Base-by-base conservation (phyloP, 2,329 filamentous ascomycete genomes). In the Pseudocercospora eumusae region DNA sequence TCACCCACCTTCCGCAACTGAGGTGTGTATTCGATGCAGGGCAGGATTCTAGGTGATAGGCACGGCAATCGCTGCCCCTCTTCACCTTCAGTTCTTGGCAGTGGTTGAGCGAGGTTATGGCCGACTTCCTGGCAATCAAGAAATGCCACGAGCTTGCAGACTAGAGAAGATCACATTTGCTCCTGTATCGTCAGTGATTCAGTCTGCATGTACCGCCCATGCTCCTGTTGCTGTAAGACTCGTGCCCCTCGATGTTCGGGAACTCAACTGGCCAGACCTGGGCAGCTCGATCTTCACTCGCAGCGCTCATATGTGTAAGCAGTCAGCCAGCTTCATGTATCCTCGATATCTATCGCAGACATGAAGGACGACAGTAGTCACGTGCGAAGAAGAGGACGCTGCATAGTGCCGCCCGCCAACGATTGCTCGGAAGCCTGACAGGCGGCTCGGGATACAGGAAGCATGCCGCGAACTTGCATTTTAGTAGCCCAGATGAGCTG, bases 31-130 rank as follows among this genome's bases (percentile, higher is more conserved):
- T 52, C 25, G 47, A 18, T 18, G 47, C 47, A 52, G 47, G 47
- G 47, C 47, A 52, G 47, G 47, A 52, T 52, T 52, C 25, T 31
- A 52, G 47, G 47, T 52, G 47, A 52, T 52, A 52, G 47, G 31
- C 52, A 54, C 52, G 52, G 52, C 52, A 40, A 54, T 21, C 52
- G 28, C 25, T 10, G 52, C 52, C 52, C 52, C 52, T 54, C 52
- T 20, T 40, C 52, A 25, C 52, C 47, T 11, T 31, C 52, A 23
- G 18, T 28, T 54, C 52, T 54, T 54, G 52, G 52, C 52, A 54
- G 52, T 54, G n/a, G 11, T 54, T 25, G 23, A 54, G 15, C n/a
- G n/a, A 33, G 28, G 31, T 13, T 25, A 52, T 23, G 11, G 25
- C 27, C 47, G 47, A 52, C 27, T 33, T 40, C 10, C 15, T 6